Conservation (phyloP, 441 rosid genomes). For the Populus hybrid region DNA sequence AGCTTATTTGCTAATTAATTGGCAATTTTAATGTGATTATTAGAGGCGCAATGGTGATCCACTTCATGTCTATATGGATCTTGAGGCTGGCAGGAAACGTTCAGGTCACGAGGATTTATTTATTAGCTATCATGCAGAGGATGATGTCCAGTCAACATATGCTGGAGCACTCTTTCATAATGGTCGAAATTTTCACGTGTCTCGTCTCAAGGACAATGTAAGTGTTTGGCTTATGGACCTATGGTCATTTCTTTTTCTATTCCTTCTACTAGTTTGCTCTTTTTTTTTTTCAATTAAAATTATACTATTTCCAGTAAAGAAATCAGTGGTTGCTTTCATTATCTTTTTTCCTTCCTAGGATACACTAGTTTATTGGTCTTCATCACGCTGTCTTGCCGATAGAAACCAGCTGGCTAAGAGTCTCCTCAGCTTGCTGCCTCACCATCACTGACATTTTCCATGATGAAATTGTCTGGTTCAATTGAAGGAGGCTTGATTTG, state of each 20-base stretch:
- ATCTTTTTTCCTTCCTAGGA: conserved; percentile 40
- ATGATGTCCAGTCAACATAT: conserved; percentile 79
- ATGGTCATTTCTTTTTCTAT: conserved; percentile 3
- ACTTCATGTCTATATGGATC: conserved; percentile 86
- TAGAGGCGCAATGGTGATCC: conserved; percentile 72
- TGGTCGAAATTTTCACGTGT: conserved; percentile 70
- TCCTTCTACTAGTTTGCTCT: background rate
- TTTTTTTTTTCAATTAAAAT: conserved; percentile 1
- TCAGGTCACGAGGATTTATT: conserved; percentile 78
- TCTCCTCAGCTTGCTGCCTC: conserved; percentile 56
- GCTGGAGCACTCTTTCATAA: conserved; percentile 87
- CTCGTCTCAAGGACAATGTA: conserved; percentile 58
- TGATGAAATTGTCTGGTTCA: background rate
- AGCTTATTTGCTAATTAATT: background rate
- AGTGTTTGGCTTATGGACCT: conserved; percentile 16
- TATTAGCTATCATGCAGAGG: conserved; percentile 79
- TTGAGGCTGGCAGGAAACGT: conserved; percentile 74
- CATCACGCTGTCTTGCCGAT: conserved; percentile 76
- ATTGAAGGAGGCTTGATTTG: background rate
- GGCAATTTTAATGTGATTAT: conserved; percentile 12
- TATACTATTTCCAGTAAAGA: background rate
- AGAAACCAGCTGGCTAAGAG: conserved; percentile 64
- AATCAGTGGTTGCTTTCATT: conserved; percentile 6
- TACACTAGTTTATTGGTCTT: conserved; percentile 82
- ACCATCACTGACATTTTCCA: conserved; percentile 41